These are phyloP conservation scores for Boletus patriciae DNA, from an alignment of 768 basidiomycete genomes.

Conservation along the genomic window DNA sequence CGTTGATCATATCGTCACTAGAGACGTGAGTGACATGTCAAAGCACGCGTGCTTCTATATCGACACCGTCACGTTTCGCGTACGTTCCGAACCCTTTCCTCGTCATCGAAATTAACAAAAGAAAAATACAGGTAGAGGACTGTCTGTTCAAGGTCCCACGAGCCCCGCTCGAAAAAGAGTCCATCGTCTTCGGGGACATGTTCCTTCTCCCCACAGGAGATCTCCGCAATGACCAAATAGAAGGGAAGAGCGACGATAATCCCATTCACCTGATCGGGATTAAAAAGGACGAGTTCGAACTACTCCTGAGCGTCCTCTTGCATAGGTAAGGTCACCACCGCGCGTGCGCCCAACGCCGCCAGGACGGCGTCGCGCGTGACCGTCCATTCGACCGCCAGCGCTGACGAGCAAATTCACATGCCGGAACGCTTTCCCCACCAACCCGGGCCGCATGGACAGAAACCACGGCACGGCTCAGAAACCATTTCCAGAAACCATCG, in stretches of 20 bases:
- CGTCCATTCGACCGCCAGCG: neutral
- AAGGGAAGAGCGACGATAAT: slow-evolving; percentile 14
- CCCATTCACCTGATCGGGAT: slow-evolving; percentile 19
- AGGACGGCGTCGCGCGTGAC: too few species aligned
- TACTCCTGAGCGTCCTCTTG: slow-evolving; percentile 14
- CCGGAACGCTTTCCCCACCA: neutral
- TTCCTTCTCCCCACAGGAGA: slow-evolving; percentile 17
- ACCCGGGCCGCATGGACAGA: neutral
- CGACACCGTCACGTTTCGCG: slow-evolving; percentile 15
- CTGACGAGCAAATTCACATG: neutral
- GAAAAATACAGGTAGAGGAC: slow-evolving; percentile 19
- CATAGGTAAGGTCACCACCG: slow-evolving; percentile 6
- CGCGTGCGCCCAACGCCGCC: too few species aligned
- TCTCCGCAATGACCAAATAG: neutral
- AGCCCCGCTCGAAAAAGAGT: slow-evolving; percentile 14
- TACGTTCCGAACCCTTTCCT: neutral
- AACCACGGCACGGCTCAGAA: neutral
- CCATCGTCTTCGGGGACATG: slow-evolving; percentile 20
- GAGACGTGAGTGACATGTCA: neutral
- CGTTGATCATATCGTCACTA: neutral
- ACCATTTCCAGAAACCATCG: neutral
- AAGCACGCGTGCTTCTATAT: slow-evolving; percentile 10
- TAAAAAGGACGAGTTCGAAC: slow-evolving; percentile 18
- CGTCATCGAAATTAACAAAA: neutral
- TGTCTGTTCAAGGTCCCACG: slow-evolving; percentile 23